Evolutionary conservation across 2,329 filamentous ascomycete genomes (phyloP).

Genomic region (Aspergillus puulaauensis): DNA sequence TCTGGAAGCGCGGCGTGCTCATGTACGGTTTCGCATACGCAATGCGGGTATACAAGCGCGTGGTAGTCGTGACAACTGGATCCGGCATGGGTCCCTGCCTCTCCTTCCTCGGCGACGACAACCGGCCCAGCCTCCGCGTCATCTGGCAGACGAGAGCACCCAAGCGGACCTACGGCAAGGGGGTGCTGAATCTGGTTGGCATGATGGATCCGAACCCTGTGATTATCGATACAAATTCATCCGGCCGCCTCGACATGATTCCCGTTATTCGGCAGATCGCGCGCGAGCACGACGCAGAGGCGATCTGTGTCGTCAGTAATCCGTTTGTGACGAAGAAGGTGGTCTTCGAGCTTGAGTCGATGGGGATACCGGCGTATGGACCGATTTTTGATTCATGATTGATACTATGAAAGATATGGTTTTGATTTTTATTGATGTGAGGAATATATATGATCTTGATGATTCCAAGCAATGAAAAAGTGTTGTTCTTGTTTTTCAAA

Average conservation of each 20-base stretch:
- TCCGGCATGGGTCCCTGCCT: slow-evolving; percentile 72
- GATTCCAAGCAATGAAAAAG: not conserved
- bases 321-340: slow-evolving; percentile 65
- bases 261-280: slow-evolving; percentile 54
- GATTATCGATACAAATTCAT: slow-evolving; percentile 64
- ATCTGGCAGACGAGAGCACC: slow-evolving; percentile 69
- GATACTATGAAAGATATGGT: slow-evolving; percentile 16
- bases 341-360: slow-evolving; percentile 66
- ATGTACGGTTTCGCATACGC: slow-evolving; percentile 67
- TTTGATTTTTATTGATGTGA: not conserved
- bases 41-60: slow-evolving; percentile 63
- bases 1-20: slow-evolving; percentile 70
- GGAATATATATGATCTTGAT: not conserved
- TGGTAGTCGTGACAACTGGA: slow-evolving; percentile 69
- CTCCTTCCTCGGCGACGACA: slow-evolving; percentile 56
- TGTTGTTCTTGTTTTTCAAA: not conserved
- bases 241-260: slow-evolving; percentile 63
- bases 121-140: slow-evolving; percentile 52
- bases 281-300: slow-evolving; percentile 55
- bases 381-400: slow-evolving; percentile 69
- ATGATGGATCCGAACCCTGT: slow-evolving; percentile 61
- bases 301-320: slow-evolving; percentile 73
- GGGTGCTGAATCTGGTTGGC: slow-evolving; percentile 57
- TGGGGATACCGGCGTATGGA: slow-evolving; percentile 67
- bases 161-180: slow-evolving; percentile 60